phyloP scores from a whole-genome alignment of 495 filamentous ascomycete genomes.

The Letharia columbiana region DNA sequence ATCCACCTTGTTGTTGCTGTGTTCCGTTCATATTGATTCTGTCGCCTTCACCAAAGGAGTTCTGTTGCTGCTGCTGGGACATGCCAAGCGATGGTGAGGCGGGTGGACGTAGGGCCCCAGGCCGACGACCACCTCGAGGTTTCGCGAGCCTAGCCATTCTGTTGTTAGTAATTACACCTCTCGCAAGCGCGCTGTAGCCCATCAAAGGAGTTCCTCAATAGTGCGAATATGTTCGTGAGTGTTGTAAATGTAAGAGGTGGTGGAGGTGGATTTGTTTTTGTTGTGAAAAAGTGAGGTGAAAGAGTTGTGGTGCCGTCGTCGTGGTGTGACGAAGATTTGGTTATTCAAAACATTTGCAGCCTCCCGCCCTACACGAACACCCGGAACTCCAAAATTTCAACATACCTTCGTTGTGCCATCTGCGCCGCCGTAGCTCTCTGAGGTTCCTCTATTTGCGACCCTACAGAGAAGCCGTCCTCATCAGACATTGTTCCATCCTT shows the following conservation, averaged over 20 bases:
- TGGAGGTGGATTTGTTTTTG: conserved; percentile 3
- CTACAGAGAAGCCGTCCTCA: conserved; percentile 5
- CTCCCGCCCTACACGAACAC: conserved; percentile 7
- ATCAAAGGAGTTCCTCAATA: conserved; percentile 19
- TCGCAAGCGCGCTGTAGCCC: conserved; percentile 13
- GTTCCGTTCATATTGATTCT: conserved; percentile 25
- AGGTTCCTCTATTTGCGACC: conserved; percentile 23
- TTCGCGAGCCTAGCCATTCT: conserved; percentile 15
- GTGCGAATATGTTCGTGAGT: conserved; percentile 27
- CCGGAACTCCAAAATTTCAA: conserved; percentile 23
- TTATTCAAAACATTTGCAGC: conserved; percentile 1
- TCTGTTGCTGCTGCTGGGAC: conserved; percentile 12
- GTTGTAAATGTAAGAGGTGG: conserved; percentile 6
- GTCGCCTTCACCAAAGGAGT: conserved; percentile 11
- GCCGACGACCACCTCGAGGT: conserved; percentile 20
- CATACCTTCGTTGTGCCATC: conserved; percentile 46
- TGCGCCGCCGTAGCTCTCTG: conserved; percentile 45
- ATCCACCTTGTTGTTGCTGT: conserved; percentile 6
- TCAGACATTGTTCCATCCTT: conserved; percentile 11
- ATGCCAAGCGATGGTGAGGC: conserved; percentile 7
- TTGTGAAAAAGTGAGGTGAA: conserved; percentile 5
- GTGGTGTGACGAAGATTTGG: conserved; percentile 11
- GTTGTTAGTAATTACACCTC: neutral
- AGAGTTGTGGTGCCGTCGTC: neutral
- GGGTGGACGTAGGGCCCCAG: conserved; percentile 16